Base-by-base conservation (phyloP, 176 grass and related monocot genomes). In the Zoysia japonica region DNA sequence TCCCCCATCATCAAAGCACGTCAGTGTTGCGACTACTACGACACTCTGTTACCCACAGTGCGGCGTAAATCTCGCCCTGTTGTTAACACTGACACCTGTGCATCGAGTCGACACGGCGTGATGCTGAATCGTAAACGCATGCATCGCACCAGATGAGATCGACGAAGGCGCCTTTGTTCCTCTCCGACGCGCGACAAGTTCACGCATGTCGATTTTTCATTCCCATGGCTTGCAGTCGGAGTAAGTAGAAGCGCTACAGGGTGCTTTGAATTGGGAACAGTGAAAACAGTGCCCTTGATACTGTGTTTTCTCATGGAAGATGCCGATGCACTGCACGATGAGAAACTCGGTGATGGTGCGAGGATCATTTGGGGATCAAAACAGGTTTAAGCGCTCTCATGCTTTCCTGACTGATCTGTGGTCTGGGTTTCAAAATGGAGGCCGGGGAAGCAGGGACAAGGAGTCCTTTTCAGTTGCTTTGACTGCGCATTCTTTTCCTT, bases 241-340 rank as follows among this genome's bases (percentile, higher is more conserved):
- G 40, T 60, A 57, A 35, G 3, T 14, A 68, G 45, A 40, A 76
- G 65, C 6, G 16, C 50, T 54, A 38, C 10, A 57, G 37, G 5
- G 20, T 49, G 14, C 37, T 66, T 47, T 47, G n/a, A 45, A 54
- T 76, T 60, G 59, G 48, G 47, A 82, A 56, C 16, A 87, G 56
- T 82, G n/a, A 82, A 77, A 87, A 71, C 49, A 81, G 48, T 64
- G 65, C 6, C 36, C 20, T 15, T 74, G 70, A 44, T 68, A 3
- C 50, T 74, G 70, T 69, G 19, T 39, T 2, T 38, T 16, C 62
- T 77, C 65, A 77, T 77, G 65, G 71, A 62, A 64, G 72, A 65
- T 56, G 72, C 35, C 39, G 61, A 67, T 65, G 56, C 57, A 80
- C 70, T 75, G 46, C 51, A 70, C 54, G 64, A 11, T 68, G 42